Conservation (phyloP, 805 yeast genomes). For the Pichia phayaonensis region DNA sequence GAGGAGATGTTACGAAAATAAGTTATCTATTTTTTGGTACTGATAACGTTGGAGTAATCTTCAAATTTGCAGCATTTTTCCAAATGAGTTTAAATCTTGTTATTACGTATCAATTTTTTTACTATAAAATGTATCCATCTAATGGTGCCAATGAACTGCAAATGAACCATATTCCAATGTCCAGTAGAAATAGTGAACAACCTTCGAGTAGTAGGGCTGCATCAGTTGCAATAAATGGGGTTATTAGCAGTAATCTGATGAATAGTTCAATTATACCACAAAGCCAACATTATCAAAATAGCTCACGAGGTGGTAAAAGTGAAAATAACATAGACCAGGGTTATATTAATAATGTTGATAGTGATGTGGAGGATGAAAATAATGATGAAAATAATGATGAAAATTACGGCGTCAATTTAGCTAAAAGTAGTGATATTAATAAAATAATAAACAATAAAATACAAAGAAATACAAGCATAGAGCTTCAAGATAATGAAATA, state of each 20-base stretch:
- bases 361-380: not conserved
- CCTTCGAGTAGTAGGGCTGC: slow-evolving; percentile 4
- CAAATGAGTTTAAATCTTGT: slow-evolving; percentile 70
- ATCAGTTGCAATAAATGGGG: slow-evolving; percentile 3
- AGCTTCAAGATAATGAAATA: not conserved
- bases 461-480: not conserved
- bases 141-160: not conserved
- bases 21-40: slow-evolving; percentile 73
- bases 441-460: not conserved
- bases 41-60: slow-evolving; percentile 53
- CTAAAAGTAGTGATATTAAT: not conserved
- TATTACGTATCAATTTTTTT: slow-evolving; percentile 65
- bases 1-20: slow-evolving; percentile 79
- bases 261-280: slow-evolving; percentile 4
- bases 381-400: not conserved
- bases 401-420: slow-evolving; percentile 4
- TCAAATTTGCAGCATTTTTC: slow-evolving; percentile 63
- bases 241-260: not conserved
- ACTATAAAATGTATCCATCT: slow-evolving; percentile 36
- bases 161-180: slow-evolving; percentile 2
- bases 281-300: slow-evolving; percentile 8
- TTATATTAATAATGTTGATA: not conserved
- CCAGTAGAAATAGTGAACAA: not conserved
- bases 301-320: slow-evolving; percentile 6
- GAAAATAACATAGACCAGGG: not conserved